Evolutionary conservation across 2,329 filamentous ascomycete species (phyloP), one percentile per base, ranked within the genome.

Genomic region (Magnaporthiopsis rhizophila): DNA sequence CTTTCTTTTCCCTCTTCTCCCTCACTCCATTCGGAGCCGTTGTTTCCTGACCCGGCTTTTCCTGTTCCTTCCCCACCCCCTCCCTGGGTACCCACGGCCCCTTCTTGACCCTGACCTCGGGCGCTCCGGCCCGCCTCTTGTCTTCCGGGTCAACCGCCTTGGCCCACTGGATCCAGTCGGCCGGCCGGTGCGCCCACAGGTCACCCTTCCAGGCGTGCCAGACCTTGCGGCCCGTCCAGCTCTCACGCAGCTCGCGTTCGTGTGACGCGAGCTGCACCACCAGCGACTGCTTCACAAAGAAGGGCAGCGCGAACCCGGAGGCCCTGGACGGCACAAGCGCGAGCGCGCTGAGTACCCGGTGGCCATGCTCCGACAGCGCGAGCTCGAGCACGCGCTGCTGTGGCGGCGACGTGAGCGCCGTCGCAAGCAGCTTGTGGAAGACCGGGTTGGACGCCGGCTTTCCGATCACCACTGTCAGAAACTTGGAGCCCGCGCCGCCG

Each of bases 131-230:
- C 9, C 68, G 62, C 65, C 70, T 65, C 30, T 69, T 69, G n/a
- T 71, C 73, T 62, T 75, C 73, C 0, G 72, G 71, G 67, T 79
- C 77, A 18, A 79, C 75, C 68, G 84, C 82, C 73, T 82, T 85
- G 66, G 80, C 80, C 81, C 83, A 86, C 3, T 75, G 70, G 66
- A 84, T 81, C 84, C 84, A 87, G 61, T 86, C 83, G 21, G 75
- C 72, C 61, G 79, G 73, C 58, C 80, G 75, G 61, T 80, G 80
- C 70, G 80, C 81, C 83, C 83, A 86, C 72, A 81, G 71, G 66
- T 86, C 84, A 15, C 83, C 83, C 72, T 80, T 81, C 83, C 84
- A 86, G 53, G 76, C 77, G 32, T 82, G 77, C 84, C 84, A 86
- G 11, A 84, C 81, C 64, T 79, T 82, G 11, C 84, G 75, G 0